Conservation (phyloP, 331 rosid genomes). For the Phaseolus coccineus region DNA sequence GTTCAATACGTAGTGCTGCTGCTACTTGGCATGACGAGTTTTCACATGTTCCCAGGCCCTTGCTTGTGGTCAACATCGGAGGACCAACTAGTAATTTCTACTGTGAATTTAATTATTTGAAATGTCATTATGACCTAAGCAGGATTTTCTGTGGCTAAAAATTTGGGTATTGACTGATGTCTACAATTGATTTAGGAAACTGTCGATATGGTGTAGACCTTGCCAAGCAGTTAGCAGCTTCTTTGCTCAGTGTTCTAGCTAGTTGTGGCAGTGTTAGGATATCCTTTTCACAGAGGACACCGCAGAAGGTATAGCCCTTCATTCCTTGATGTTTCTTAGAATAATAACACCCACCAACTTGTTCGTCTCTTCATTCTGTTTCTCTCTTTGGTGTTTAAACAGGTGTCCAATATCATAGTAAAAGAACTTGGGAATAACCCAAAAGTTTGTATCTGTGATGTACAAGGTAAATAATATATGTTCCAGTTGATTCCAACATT, state of each 20-base stretch:
- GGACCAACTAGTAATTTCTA: conserved; percentile 76
- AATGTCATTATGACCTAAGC: conserved; percentile 15
- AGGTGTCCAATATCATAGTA: conserved; percentile 68
- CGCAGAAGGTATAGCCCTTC: conserved; percentile 68
- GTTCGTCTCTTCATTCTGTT: conserved; percentile 20
- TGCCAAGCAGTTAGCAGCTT: conserved; percentile 77
- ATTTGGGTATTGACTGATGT: background rate
- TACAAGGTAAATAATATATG: conserved; percentile 68
- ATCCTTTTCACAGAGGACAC: conserved; percentile 88
- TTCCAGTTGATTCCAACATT: conserved; percentile 26
- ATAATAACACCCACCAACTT: background rate
- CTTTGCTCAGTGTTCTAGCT: conserved; percentile 69
- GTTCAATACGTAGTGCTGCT: conserved; percentile 85
- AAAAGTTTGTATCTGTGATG: conserved; percentile 85
- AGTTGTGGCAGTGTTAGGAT: conserved; percentile 93
- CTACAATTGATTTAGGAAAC: conserved; percentile 60
- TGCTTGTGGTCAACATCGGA: conserved; percentile 88
- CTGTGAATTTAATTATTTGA: conserved; percentile 39
- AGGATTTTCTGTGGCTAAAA: background rate
- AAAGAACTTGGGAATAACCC: conserved; percentile 85
- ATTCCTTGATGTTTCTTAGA: conserved; percentile 22
- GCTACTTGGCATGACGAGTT: conserved; percentile 84
- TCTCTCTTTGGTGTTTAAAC: conserved; percentile 44
- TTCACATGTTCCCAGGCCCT: conserved; percentile 80
- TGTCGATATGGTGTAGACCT: conserved; percentile 88